Percentiles rank a stretch among this genome's conserved stretches.
These are phyloP conservation scores for Daedaleopsis nitida DNA, from an alignment of 768 basidiomycete species.

Conservation along the genomic window DNA sequence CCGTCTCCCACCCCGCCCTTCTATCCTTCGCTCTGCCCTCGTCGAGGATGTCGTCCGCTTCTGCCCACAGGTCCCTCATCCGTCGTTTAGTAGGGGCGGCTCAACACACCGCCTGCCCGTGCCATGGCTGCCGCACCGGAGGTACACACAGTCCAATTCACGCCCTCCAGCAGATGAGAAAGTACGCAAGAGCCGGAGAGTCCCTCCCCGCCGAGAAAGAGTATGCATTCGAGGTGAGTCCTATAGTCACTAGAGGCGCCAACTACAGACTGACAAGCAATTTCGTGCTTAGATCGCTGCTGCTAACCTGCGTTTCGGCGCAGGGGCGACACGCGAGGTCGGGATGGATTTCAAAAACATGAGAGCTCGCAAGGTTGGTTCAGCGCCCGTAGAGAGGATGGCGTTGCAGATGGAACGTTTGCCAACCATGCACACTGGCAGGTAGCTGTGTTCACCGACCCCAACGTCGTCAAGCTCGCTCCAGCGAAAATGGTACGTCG, in stretches of 20 bases:
- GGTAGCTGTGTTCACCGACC: conserved; percentile 95
- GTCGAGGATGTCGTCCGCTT: conserved; percentile 27
- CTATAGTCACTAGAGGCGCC: neutral
- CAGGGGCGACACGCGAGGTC: conserved; percentile 87
- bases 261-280: too few species aligned
- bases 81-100: conserved; percentile 74
- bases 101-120: conserved; percentile 76
- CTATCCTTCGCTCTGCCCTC: neutral
- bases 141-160: conserved; percentile 43
- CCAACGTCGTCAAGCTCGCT: conserved; percentile 74
- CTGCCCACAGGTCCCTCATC: conserved; percentile 61
- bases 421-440: conserved; percentile 30
- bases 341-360: conserved; percentile 95
- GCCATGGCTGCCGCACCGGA: conserved; percentile 64
- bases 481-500: conserved; percentile 74
- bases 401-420: neutral
- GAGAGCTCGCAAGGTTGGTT: conserved; percentile 77
- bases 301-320: conserved; percentile 85
- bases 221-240: conserved; percentile 82
- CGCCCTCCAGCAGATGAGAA: conserved; percentile 64
- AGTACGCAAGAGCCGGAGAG: conserved; percentile 77
- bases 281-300: conserved; percentile 65
- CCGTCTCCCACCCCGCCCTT: conserved; percentile 4
- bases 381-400: neutral
- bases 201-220: conserved; percentile 63